Percentiles rank a stretch among this genome's conserved stretches.
phyloP scores from a whole-genome alignment of 306 rosid species.

The Lathyrus sativus region DNA sequence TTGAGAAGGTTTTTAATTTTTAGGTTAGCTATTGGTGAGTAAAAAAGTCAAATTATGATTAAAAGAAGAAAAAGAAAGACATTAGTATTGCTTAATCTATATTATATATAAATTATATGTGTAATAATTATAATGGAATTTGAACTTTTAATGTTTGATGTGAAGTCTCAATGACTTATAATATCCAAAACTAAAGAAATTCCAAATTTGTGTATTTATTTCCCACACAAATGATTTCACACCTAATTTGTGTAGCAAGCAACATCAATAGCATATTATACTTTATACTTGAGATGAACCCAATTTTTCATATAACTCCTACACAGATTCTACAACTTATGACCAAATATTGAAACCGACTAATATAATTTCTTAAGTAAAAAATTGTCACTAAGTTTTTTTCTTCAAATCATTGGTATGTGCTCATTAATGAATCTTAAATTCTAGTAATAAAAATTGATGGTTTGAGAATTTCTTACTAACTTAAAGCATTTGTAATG shows the following conservation, averaged over 20 bases:
- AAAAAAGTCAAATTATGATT: constrained; percentile 9
- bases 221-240: neutral
- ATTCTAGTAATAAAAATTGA: no score
- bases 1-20: constrained; percentile 26
- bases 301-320: neutral
- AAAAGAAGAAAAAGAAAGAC: neutral
- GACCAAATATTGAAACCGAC: neutral
- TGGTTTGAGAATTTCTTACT: no score
- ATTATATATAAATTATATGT: constrained; percentile 1
- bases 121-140: neutral
- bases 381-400: no score
- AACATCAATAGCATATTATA: neutral
- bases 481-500: no score
- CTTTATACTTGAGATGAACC: neutral
- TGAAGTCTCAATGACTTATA: constrained; percentile 7
- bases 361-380: no score
- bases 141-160: constrained; percentile 41
- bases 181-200: neutral
- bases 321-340: neutral
- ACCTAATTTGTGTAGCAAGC: neutral
- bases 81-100: neutral
- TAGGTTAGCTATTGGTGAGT: neutral
- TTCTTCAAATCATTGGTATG: no score
- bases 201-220: neutral
- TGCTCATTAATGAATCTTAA: no score